A percentile compares a stretch with the other conserved stretches of the same genome.
Conservation (phyloP, 192 early-diverging fungal species). For the Podila epicladia region DNA sequence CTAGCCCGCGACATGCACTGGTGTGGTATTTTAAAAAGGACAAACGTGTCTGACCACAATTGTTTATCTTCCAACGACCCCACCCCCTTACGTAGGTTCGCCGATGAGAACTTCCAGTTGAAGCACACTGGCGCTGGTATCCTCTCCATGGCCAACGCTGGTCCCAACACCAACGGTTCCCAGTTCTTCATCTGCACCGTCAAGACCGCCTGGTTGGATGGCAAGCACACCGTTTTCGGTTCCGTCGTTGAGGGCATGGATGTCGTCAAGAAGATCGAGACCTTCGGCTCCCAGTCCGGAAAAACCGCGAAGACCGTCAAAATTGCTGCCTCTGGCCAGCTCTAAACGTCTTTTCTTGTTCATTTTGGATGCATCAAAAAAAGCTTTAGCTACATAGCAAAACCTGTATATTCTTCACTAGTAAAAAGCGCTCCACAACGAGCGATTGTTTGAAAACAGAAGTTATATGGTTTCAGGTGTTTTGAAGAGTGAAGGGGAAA, state of each 20-base stretch:
- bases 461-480: no score
- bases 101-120: slow-evolving; percentile 69
- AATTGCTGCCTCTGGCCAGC: slow-evolving; percentile 75
- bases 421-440: no score
- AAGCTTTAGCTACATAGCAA: not conserved
- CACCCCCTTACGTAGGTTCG: slow-evolving; percentile 50
- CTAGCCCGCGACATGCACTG: slow-evolving; percentile 63
- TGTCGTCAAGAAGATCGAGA: slow-evolving; percentile 73
- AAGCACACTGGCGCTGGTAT: slow-evolving; percentile 71
- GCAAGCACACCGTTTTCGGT: slow-evolving; percentile 88
- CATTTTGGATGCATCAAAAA: not conserved
- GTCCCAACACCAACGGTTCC: slow-evolving; percentile 86
- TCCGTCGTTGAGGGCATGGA: slow-evolving; percentile 75
- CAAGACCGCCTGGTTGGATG: slow-evolving; percentile 87
- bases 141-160: slow-evolving; percentile 91
- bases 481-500: not conserved
- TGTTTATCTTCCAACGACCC: not conserved
- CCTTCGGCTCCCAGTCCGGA: slow-evolving; percentile 62
- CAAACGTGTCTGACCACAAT: not conserved
- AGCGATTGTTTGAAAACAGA: no score
- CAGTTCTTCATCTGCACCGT: slow-evolving; percentile 93
- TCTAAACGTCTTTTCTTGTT: slow-evolving; percentile 52
- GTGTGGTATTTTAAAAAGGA: slow-evolving; percentile 40
- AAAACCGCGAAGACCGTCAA: slow-evolving; percentile 57
- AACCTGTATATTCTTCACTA: no score